Base-by-base conservation (phyloP, 352 stramenopile genomes). In the Phytophthora lateralis region DNA sequence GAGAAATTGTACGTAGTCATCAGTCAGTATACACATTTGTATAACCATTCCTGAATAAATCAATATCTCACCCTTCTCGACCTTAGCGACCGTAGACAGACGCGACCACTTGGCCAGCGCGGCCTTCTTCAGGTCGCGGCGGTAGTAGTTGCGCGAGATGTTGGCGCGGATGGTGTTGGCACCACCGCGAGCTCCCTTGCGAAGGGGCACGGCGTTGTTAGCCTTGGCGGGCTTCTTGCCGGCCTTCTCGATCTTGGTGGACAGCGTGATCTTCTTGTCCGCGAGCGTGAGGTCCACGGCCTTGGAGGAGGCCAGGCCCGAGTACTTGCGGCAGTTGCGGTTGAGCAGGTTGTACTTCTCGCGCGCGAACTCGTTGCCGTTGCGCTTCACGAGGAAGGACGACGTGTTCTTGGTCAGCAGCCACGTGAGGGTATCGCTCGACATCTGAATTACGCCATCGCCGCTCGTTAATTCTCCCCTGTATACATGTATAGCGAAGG, bases 281-380 rank as follows among this genome's bases (percentile, higher is more conserved):
- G 72, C 71, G 30, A 95, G 56, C 67, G 82, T 83, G 46, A 99
- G 86, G 76, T 97, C 91, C 45, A 97, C 87, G 24, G 88, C 90
- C 85, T 98, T 98, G 63, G 65, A 72, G 70, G 96, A 96, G 58
- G 96, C 94, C 58, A 99, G 46, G 60, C 93, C 96, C 55, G 91
- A 98, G 80, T 98, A 99, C 90, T 99, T 99, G 90, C 91, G 96
- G 68, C 78, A 95, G 76, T 98, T 98, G 58, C 89, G 70, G 76
- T 94, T 98, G 75, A 90, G 85, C 64, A 99, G 71, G 88, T 99
- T 99, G 71, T 96, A 97, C 77, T 92, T 93, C 78, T 99, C 96
- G 47, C 88, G 77, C 53, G 90, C 89, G 66, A 98, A 98, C 74
- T 95, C 86, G 62, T 83, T 86, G 75, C 76, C 74, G 60, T 85